Base-by-base conservation (phyloP, 2,329 filamentous ascomycete species). In the Lizonia empirigonia region DNA sequence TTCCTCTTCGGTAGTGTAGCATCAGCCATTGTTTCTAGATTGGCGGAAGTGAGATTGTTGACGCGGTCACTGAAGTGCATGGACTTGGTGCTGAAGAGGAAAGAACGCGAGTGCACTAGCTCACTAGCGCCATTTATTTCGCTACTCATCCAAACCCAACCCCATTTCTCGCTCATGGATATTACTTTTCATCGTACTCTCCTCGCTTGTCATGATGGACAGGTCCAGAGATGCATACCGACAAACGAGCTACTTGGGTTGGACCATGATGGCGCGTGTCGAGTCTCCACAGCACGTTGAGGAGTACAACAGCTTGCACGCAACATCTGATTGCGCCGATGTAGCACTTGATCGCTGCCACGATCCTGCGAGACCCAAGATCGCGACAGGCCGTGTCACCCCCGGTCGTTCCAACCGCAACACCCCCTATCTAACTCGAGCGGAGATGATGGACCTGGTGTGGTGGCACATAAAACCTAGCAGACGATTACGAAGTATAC, bases 1-100 rank as follows among this genome's bases (percentile, higher is more conserved):
- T 76, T 77, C 33, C 75, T 64, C 54, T 77, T 77, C 26, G 41
- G 68, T 39, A 61, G 47, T 4, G 44, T 39, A 33, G 55, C 6
- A 22, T 62, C 49, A 8, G 38, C 58, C 62, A 67, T 70, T 24
- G 30, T 53, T 32, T 12, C 6, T 19, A n/a, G 18, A 10, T 32
- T 20, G 27, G 15, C 18, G 18, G 9, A 22, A 20, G 37, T 20
- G 34, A 27, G 27, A n/a, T n/a, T 18, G 37, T 49, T 32, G 29
- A 15, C 23, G 37, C 26, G 26, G 16, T 33, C 27, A 37, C 23
- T 22, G 30, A 26, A 29, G 41, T 23, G 37, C n/a, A 20, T 47
- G 9, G 26, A 34, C 20, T 33, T 24, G 6, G 20, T 26, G 37
- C 30, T 46, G 27, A 37, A 20, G 27, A 20, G 9, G 32, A 34